phyloP scores from a whole-genome alignment of 345 rosid species.

The Sonneratia alba region DNA sequence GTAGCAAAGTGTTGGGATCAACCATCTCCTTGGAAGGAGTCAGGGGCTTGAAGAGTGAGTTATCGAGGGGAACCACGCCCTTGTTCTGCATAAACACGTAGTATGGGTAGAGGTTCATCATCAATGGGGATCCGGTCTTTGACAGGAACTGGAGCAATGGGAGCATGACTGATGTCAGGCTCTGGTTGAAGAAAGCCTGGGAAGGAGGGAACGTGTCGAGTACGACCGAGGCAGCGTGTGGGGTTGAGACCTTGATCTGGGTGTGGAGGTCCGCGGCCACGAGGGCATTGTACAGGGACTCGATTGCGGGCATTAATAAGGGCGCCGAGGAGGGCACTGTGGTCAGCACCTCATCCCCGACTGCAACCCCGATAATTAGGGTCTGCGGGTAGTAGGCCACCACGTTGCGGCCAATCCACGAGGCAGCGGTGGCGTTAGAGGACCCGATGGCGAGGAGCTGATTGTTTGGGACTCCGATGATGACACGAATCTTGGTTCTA shows the following conservation, averaged over 20 bases:
- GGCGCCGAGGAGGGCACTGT: constrained; percentile 85
- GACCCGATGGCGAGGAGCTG: constrained; percentile 93
- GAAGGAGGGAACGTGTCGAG: constrained; percentile 89
- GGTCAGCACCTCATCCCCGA: constrained; percentile 90
- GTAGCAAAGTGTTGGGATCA: constrained; percentile 90
- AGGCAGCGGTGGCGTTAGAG: constrained; percentile 76
- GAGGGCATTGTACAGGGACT: constrained; percentile 73
- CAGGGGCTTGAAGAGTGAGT: constrained; percentile 77
- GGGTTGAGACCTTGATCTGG: constrained; percentile 85
- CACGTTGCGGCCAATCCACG: constrained; percentile 76
- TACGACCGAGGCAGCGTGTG: constrained; percentile 71
- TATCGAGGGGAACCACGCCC: constrained; percentile 91
- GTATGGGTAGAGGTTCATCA: constrained; percentile 98
- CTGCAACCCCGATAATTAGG: constrained; percentile 58
- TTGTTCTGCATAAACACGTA: constrained; percentile 92
- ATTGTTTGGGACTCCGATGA: constrained; percentile 83
- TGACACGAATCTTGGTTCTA: constrained; percentile 80
- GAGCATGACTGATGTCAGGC: constrained; percentile 51
- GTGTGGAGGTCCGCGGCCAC: constrained; percentile 86
- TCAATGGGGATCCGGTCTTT: constrained; percentile 67
- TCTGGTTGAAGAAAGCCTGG: constrained; percentile 89
- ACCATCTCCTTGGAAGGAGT: constrained; percentile 93
- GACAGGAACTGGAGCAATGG: constrained; percentile 82
- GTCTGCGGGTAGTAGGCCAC: constrained; percentile 77
- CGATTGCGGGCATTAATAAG: constrained; percentile 69